phyloP scores from a whole-genome alignment of 345 rosid genomes.

The Nasturtium officinale region DNA sequence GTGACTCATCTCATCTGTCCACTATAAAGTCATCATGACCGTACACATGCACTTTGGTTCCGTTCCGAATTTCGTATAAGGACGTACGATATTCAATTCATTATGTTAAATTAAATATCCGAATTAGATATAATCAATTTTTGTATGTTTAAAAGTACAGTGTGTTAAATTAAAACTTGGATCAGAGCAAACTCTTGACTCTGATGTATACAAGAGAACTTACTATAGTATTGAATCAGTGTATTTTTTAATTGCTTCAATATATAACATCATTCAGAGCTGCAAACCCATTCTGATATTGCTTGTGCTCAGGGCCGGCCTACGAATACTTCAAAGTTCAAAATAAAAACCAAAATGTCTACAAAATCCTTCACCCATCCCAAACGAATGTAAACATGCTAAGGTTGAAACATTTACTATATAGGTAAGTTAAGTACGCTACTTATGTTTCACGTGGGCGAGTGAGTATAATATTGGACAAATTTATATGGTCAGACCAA shows the following conservation, averaged over 20 bases:
- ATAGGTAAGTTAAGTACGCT: not conserved
- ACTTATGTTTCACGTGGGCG: not conserved
- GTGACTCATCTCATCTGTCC: constrained; percentile 32
- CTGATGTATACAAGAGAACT: not conserved
- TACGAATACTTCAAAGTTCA: too few relatives aligned
- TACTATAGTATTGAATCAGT: not conserved
- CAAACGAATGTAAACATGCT: too few relatives aligned
- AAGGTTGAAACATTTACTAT: not conserved
- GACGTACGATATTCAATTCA: constrained; percentile 11
- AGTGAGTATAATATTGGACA: not conserved
- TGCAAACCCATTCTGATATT: too few relatives aligned
- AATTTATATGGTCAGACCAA: not conserved
- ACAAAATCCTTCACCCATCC: too few relatives aligned
- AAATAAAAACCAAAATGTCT: too few relatives aligned
- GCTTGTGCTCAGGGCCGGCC: too few relatives aligned
- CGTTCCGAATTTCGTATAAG: constrained; percentile 24
- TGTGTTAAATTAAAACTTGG: not conserved
- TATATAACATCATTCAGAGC: too few relatives aligned
- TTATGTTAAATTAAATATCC: not conserved
- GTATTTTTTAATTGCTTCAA: not conserved
- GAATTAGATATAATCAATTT: not conserved
- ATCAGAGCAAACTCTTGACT: not conserved
- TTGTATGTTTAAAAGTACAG: not conserved
- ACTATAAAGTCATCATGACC: constrained; percentile 20
- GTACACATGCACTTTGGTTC: constrained; percentile 41